These are phyloP conservation scores for Talaromyces islandicus DNA, from an alignment of 2,329 filamentous ascomycete genomes.

Conservation along the genomic window DNA sequence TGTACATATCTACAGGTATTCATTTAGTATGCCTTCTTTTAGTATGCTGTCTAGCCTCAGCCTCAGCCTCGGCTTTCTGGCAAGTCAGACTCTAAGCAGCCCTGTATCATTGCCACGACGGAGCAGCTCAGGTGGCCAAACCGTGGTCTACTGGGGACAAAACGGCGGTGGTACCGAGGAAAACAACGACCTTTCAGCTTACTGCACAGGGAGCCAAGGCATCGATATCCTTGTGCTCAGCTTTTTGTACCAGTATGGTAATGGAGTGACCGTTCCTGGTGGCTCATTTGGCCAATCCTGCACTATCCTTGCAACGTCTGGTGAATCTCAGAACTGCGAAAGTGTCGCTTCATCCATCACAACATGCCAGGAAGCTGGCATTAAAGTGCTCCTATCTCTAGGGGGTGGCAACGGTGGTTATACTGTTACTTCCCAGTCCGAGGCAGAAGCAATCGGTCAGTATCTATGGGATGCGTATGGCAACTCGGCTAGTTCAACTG, in stretches of 20 bases:
- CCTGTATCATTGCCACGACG: not conserved
- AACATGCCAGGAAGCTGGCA: not conserved
- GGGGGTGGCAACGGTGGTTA: conserved; percentile 39
- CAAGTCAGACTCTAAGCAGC: not conserved
- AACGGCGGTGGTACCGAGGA: not conserved
- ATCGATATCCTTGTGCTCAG: not conserved
- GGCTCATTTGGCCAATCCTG: conserved; percentile 3
- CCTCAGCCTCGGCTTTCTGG: not conserved
- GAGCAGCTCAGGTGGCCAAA: not conserved
- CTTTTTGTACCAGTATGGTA: conserved; percentile 2
- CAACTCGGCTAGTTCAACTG: conserved; percentile 24
- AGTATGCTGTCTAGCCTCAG: not conserved
- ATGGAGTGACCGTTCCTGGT: not conserved
- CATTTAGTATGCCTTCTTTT: not conserved
- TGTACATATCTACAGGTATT: not conserved
- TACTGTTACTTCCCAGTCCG: conserved; percentile 26
- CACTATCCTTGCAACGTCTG: not conserved
- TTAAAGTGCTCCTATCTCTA: conserved; percentile 15
- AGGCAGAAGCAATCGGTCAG: conserved; percentile 36
- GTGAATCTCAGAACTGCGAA: not conserved
- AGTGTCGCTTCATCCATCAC: not conserved
- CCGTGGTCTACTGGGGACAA: conserved; percentile 2
- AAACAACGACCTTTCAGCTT: conserved; percentile 1
- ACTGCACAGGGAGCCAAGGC: not conserved
- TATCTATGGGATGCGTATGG: conserved; percentile 43